Evolutionary conservation across 169 alveolate species (phyloP), one percentile per base, ranked within the genome.

Genomic region (Theileria luwenshuni): DNA sequence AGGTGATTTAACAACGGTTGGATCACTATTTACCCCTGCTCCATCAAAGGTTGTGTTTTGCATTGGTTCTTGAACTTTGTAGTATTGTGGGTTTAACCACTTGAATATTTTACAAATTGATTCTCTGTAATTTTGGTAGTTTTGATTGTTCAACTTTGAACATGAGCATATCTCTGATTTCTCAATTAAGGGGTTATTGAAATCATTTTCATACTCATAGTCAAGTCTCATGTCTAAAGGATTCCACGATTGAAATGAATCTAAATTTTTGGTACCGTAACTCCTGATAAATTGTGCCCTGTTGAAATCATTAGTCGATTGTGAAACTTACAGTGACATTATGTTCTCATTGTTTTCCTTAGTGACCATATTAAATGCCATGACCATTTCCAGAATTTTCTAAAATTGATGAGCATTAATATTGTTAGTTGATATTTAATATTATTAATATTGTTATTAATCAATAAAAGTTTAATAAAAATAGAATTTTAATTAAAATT

Each of bases 241-340:
- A 67, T 79, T 76, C 87, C 87, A 79, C 30, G 71, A 64, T 48
- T 79, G 63, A 5, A 45, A 28, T 47, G 45, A 69, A 23, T 61
- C 41, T 47, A 43, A 45, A n/a, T 60, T 43, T 23, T 71, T 64
- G 7, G 70, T 32, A 13, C 83, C 87, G 1, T 60, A 58, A 6
- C 25, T 23, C 19, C 30, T 27, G 41, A 68, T 70, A 35, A 70
- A 79, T 43, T 60, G 48, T 64, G 63, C 42, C 17, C 86, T 79
- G 52, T 17, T 27, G 21, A 23, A n/a, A 6, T 6, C 25, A 30
- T 76, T 10, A 76, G 41, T 25, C 7, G n/a, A 5, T 0, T 32
- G 23, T 48, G 21, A 12, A 32, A 79, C 86, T 51, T 71, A 79
- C 87, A 79, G 58, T 27, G 87, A 73, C 77, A 79, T 70, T 15